Conservation (phyloP, 345 rosid species). For the Heritiera fomes region DNA sequence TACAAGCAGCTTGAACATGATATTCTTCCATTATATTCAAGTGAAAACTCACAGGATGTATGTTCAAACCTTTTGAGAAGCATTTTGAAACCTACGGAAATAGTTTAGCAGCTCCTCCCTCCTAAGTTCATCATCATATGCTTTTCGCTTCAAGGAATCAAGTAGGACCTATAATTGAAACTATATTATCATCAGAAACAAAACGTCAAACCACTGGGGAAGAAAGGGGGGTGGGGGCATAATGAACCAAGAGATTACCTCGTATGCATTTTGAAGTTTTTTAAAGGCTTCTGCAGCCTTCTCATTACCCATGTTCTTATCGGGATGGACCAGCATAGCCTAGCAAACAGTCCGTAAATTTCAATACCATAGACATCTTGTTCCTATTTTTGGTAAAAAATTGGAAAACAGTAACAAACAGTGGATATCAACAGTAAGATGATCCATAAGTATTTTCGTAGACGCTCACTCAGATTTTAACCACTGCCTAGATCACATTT, state of each 20-base stretch:
- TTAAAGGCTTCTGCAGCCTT: slow-evolving; percentile 99
- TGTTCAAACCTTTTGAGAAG: slow-evolving; percentile 70
- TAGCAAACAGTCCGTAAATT: slow-evolving; percentile 35
- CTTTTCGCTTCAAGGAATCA: slow-evolving; percentile 81
- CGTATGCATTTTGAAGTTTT: slow-evolving; percentile 97
- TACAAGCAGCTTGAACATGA: slow-evolving; percentile 1
- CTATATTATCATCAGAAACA: neutral
- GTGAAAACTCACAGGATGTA: neutral
- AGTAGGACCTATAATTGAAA: slow-evolving; percentile 60
- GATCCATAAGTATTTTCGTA: neutral
- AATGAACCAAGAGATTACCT: slow-evolving; percentile 49
- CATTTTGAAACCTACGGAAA: slow-evolving; percentile 71
- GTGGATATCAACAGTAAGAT: slow-evolving; percentile 8
- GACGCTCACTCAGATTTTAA: slow-evolving; percentile 2
- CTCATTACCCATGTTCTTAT: slow-evolving; percentile 97
- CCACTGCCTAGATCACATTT: neutral
- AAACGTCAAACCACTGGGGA: neutral
- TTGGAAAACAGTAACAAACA: neutral
- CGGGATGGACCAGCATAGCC: slow-evolving; percentile 99
- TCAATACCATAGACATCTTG: slow-evolving; percentile 19
- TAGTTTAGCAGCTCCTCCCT: slow-evolving; percentile 83
- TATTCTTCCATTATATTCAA: neutral
- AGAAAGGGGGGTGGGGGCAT: neutral
- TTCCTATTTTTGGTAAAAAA: neutral
- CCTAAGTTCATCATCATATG: slow-evolving; percentile 89